Base-by-base conservation (phyloP, 2,329 filamentous ascomycete species). In the Calonectria ilicicola region DNA sequence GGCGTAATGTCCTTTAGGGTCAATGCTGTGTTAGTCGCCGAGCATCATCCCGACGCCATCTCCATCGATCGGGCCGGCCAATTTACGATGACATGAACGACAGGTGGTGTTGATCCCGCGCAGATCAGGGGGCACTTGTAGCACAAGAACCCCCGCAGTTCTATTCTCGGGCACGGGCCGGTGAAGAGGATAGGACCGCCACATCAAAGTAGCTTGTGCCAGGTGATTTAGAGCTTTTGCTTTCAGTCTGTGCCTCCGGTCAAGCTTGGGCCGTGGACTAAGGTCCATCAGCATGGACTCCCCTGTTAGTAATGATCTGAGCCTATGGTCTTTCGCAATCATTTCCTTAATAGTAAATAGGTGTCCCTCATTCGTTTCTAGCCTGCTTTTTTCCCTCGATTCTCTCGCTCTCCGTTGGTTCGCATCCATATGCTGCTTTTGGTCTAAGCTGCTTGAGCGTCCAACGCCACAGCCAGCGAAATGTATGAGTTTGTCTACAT, bases 401-500 rank as follows among this genome's bases (percentile, higher is more conserved):
- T 35, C 10, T 35, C 32, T 15, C 14, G n/a, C 19, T 38, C 4
- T 2, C 14, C 2, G 7, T 7, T 23, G 5, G 15, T 23, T 19
- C 8, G 5, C 3, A 8, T 19, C 12, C 4, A 23, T 10, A 8
- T 8, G 9, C 14, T 26, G n/a, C 26, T 58, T 19, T 12, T 8
- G 27, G 29, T 3, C 26, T n/a, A 21, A 35, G 32, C 32, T 35
- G 32, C 32, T 35, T 35, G 32, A 14, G 32, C 32, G 6, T 46
- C n/a, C n/a, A 44, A n/a, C 42, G 14, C 19, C 53, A 35, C 32
- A 35, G 32, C 32, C 32, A 10, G 32, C 12, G 53, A 58, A 26
- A 60, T 40, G 53, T 60, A 40, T 15, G 5, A 60, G 3, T 60
- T 40, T 60, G 53, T 40, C 23, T 19, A 26, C 15, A 69, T 78